A percentile compares a stretch with the other conserved stretches of the same genome.
Evolutionary conservation across 345 rosid species (phyloP).

Genomic region (Turritis glabra): DNA sequence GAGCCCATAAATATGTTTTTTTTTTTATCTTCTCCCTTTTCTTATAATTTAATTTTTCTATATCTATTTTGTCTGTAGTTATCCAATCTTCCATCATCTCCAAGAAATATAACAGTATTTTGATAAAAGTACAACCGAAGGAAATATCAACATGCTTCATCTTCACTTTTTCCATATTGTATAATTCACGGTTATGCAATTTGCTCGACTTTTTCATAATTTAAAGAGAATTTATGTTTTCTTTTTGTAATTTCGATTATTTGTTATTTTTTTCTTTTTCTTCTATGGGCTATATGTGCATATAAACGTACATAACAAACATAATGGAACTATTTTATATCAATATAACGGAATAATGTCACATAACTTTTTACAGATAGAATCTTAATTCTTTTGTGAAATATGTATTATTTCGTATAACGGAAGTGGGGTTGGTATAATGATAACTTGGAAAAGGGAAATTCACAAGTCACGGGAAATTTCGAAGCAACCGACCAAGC

Average conservation of each 20-base stretch:
- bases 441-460: slow-evolving; percentile 6
- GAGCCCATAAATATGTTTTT: not conserved
- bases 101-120: not conserved
- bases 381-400: not conserved
- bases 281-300: not conserved
- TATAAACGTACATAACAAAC: not conserved
- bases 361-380: not conserved
- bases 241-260: not conserved
- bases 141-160: slow-evolving; percentile 17
- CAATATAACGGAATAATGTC: slow-evolving; percentile 7
- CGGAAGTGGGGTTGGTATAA: slow-evolving; percentile 30
- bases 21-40: not conserved
- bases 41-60: not conserved
- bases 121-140: not conserved
- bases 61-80: slow-evolving; percentile 1
- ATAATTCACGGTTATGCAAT: not conserved
- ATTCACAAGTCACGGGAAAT: slow-evolving; percentile 32
- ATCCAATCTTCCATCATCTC: slow-evolving; percentile 5
- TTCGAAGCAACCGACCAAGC: slow-evolving; percentile 33
- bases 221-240: not conserved
- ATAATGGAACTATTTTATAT: not conserved
- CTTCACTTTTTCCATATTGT: not conserved
- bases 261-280: not conserved
- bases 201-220: not conserved
- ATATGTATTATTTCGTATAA: not conserved